These are phyloP conservation scores for Phycomyces blakesleeanus DNA, from an alignment of 192 early-diverging fungal species.

Conservation along the genomic window DNA sequence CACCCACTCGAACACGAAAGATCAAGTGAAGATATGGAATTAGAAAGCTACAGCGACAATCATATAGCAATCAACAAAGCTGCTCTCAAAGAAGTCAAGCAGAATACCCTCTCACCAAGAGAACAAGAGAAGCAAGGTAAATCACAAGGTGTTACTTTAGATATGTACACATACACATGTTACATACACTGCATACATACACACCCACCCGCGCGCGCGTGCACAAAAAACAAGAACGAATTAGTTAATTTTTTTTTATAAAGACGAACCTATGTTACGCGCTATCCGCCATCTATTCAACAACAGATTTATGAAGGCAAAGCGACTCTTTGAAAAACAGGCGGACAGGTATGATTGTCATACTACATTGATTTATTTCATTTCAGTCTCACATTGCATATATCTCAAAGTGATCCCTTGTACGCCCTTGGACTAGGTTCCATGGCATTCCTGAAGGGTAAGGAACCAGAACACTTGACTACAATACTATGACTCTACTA, in stretches of 20 bases:
- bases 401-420: constrained; percentile 39
- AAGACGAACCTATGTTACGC: constrained; percentile 23
- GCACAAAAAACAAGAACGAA: no score
- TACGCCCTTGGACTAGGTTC: constrained; percentile 47
- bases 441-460: constrained; percentile 28
- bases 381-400: no score
- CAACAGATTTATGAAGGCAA: constrained; percentile 48
- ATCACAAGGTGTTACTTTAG: neutral
- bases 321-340: constrained; percentile 44
- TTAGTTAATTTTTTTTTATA: no score
- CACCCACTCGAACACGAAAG: neutral
- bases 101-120: constrained; percentile 14
- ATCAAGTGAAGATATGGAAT: constrained; percentile 4
- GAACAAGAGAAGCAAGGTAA: constrained; percentile 21
- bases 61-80: constrained; percentile 14
- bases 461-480: constrained; percentile 49
- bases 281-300: constrained; percentile 45
- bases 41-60: constrained; percentile 17
- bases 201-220: no score
- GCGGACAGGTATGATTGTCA: constrained; percentile 34
- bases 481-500: constrained; percentile 30
- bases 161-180: no score
- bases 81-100: constrained; percentile 12
- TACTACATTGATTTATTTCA: constrained; percentile 6
- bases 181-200: no score